Evolutionary conservation across 2,329 filamentous ascomycete genomes (phyloP), one percentile per base, ranked within the genome.

Genomic region (Neurospora crassa): DNA sequence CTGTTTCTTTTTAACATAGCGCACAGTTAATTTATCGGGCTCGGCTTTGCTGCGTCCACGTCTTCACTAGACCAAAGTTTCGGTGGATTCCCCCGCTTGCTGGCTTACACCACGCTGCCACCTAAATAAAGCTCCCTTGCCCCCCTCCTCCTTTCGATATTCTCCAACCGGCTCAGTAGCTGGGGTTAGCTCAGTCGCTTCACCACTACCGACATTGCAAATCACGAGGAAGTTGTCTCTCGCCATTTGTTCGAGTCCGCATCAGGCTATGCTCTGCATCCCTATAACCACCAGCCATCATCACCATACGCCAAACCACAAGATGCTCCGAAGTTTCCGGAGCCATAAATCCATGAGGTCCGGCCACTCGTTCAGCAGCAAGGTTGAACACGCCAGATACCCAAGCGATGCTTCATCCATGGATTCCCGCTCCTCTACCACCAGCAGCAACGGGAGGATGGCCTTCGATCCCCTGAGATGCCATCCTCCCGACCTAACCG

Each of bases 381-480:
- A 45, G 59, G 73, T 73, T 7, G 70, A 69, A 67, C 73, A 72
- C 70, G 68, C 69, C 16, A 72, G 72, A 72, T 70, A 69, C n/a
- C 72, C 71, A 18, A 76, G 73, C 69, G 73, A 73, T 40, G 70
- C 72, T 69, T 75, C 75, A 74, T 74, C 74, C 69, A 53, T 67
- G 40, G 29, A 72, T 18, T 70, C 70, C 67, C 73, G 74, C 40
- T 74, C 75, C 14, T 76, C 76, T 3, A 75, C 73, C n/a, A 70
- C 69, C 69, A 71, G 74, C 68, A 70, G 71, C 42, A 70, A 74
- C 70, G 75, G 76, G 40, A 68, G 73, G 43, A 76, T 76, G 1
- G 73, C 78, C 69, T 80, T 77, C 77, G 77, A 80, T 69, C 78
- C 79, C 11, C 76, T 81, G 42, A 77, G 79, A n/a, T 75, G 79